phyloP scores from a whole-genome alignment of 306 rosid genomes.

The Phaseolus lunatus region DNA sequence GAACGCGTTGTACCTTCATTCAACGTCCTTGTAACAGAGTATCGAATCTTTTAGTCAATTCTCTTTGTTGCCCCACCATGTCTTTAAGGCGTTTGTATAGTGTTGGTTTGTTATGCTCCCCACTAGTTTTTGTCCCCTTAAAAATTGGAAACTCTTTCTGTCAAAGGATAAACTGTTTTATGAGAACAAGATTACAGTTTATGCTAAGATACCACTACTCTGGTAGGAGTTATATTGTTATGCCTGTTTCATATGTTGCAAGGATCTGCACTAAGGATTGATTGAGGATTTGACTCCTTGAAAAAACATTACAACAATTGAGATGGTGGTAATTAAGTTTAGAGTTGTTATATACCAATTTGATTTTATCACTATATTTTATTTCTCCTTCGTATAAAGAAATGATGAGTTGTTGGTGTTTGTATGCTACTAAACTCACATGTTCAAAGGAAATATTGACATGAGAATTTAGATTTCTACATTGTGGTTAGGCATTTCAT shows the following conservation, averaged over 20 bases:
- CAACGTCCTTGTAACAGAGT: background rate
- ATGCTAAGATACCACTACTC: background rate
- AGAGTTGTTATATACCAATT: background rate
- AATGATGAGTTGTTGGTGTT: background rate
- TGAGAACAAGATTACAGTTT: background rate
- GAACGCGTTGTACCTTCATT: background rate
- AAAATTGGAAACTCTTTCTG: background rate
- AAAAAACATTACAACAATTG: background rate
- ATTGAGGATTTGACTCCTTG: no score
- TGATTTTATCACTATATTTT: background rate
- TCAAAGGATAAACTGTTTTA: background rate
- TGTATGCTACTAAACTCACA: background rate
- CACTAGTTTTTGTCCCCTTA: slow-evolving; percentile 6
- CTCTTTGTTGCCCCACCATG: background rate
- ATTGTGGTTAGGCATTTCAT: background rate
- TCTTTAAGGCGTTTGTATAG: background rate
- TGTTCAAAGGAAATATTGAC: background rate
- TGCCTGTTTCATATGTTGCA: background rate
- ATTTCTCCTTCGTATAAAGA: background rate
- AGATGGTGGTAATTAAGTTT: background rate
- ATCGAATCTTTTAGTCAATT: slow-evolving; percentile 2
- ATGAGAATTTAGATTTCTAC: background rate
- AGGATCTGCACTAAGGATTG: background rate
- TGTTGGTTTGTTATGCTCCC: slow-evolving; percentile 41
- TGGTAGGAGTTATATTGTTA: background rate